These are phyloP conservation scores for Tubosaeta sp. DNA, from an alignment of 768 basidiomycete species.

Conservation along the genomic window DNA sequence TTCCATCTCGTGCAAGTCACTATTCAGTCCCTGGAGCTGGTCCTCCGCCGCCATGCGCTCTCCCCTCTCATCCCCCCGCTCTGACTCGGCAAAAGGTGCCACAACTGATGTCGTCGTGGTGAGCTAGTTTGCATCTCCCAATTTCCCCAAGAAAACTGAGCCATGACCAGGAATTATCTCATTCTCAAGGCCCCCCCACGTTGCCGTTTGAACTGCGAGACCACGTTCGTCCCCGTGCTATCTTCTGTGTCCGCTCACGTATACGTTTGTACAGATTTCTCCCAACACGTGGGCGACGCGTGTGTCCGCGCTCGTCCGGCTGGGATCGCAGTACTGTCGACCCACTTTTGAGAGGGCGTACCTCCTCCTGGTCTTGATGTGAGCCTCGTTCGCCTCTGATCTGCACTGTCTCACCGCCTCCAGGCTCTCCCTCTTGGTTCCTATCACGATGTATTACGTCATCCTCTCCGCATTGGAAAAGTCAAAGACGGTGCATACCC, in stretches of 20 bases:
- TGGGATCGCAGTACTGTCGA: constrained; percentile 39
- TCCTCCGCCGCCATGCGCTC: constrained; percentile 15
- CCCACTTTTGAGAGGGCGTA: constrained; percentile 44
- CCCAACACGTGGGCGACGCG: constrained; percentile 43
- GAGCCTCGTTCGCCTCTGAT: constrained; percentile 9
- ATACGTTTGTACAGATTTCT: constrained; percentile 31
- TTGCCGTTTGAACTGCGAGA: constrained; percentile 37
- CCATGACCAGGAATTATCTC: constrained; percentile 31
- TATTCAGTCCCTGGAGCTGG: constrained; percentile 16
- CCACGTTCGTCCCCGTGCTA: constrained; percentile 27
- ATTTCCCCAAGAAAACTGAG: not conserved
- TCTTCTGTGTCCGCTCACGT: not conserved
- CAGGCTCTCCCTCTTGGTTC: constrained; percentile 39
- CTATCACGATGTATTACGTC: constrained; percentile 36
- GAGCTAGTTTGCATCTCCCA: not conserved
- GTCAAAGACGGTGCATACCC: not conserved
- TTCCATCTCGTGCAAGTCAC: not conserved
- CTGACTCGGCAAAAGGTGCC: constrained; percentile 2
- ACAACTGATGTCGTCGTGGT: constrained; percentile 26
- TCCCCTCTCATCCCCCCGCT: constrained; percentile 1
- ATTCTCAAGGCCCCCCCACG: constrained; percentile 24
- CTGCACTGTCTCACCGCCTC: not conserved
- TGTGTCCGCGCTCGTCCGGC: constrained; percentile 33
- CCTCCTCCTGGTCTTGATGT: constrained; percentile 39
- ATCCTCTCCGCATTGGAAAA: constrained; percentile 21